phyloP scores from a whole-genome alignment of 768 basidiomycete species.

The Dacryopinax primogenitus region DNA sequence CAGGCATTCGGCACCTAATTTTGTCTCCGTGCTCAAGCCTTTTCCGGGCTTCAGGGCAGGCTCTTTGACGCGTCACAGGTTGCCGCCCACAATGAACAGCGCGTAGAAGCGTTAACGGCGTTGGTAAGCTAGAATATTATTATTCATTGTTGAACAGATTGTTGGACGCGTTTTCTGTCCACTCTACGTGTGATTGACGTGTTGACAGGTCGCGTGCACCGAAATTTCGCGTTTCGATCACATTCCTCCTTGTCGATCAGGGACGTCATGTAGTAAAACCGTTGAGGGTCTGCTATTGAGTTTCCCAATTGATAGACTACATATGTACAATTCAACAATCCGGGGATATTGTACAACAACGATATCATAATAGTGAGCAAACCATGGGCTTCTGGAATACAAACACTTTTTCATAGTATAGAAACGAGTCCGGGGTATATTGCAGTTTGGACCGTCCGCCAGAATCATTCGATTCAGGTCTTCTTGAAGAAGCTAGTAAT shows the following conservation, averaged over 20 bases:
- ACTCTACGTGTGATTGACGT: neutral
- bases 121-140: no score
- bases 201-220: constrained; percentile 6
- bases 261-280: no score
- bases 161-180: neutral
- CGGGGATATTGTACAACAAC: neutral
- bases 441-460: no score
- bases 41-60: constrained; percentile 7
- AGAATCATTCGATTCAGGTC: no score
- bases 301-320: neutral
- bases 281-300: no score
- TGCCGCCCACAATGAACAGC: neutral
- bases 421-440: no score
- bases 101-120: no score
- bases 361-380: neutral
- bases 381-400: neutral
- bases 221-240: neutral
- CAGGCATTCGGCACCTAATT: neutral
- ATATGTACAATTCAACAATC: neutral
- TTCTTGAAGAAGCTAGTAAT: constrained; percentile 2
- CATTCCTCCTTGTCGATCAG: constrained; percentile 1
- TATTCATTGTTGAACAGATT: neutral
- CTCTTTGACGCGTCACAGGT: constrained; percentile 3
- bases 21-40: neutral
- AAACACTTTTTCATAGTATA: neutral